Percentiles rank a stretch among this genome's conserved stretches.
phyloP scores from a whole-genome alignment of 441 rosid genomes.

The Adansonia grandidieri region DNA sequence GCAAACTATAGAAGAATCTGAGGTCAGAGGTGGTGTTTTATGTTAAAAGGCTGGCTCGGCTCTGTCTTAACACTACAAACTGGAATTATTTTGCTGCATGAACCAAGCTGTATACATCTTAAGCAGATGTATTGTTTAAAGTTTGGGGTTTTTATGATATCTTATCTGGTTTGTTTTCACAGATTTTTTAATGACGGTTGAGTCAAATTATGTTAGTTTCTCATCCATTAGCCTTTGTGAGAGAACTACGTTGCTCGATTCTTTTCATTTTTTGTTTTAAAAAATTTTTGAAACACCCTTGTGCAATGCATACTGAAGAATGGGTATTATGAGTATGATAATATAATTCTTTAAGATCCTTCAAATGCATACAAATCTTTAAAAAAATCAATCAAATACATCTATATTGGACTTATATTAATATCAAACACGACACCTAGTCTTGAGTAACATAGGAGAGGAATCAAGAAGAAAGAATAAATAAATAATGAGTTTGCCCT shows the following conservation, averaged over 20 bases:
- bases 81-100: not conserved
- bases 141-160: not conserved
- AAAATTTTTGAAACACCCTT: too few relatives aligned
- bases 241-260: too few relatives aligned
- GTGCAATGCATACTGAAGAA: too few relatives aligned
- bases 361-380: too few relatives aligned
- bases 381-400: too few relatives aligned
- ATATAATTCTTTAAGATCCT: too few relatives aligned
- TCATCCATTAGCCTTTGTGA: not conserved
- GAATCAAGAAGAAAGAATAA: not conserved
- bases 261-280: too few relatives aligned
- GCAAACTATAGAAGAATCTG: not conserved
- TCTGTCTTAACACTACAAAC: not conserved
- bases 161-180: not conserved
- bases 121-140: not conserved
- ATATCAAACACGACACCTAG: too few relatives aligned
- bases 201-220: not conserved
- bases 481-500: not conserved
- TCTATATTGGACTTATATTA: too few relatives aligned
- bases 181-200: not conserved
- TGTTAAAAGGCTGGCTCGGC: not conserved
- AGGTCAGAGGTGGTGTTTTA: not conserved
- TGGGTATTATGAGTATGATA: too few relatives aligned
- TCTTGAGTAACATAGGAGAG: too few relatives aligned
- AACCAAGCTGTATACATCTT: not conserved